Conservation (phyloP, 1,284 basidiomycete genomes). For the Athelia psychrophila region DNA sequence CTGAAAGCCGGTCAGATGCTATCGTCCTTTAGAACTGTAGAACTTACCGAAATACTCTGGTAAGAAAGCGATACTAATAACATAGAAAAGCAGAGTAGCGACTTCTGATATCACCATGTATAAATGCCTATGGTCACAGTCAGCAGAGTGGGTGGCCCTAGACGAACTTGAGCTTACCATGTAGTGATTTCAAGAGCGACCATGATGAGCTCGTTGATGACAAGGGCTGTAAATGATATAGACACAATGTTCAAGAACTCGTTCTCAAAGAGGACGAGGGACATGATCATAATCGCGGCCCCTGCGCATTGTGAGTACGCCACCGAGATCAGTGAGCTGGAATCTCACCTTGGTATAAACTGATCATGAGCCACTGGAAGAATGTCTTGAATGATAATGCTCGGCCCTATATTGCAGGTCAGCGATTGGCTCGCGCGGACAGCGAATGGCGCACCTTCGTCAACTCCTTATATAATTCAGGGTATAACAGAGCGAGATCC, state of each 20-base stretch:
- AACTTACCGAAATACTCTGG: slow-evolving; percentile 94
- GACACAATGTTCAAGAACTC: slow-evolving; percentile 98
- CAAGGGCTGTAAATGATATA: slow-evolving; percentile 95
- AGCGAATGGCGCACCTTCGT: slow-evolving; percentile 67
- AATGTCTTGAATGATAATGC: slow-evolving; percentile 95
- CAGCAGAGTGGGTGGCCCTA: slow-evolving; percentile 2
- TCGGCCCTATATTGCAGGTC: slow-evolving; percentile 62
- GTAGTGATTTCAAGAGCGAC: slow-evolving; percentile 97
- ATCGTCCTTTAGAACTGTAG: neutral
- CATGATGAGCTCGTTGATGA: slow-evolving; percentile 99
- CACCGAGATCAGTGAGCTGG: neutral
- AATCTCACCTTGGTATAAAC: slow-evolving; percentile 87
- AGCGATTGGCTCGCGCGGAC: neutral
- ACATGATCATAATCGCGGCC: slow-evolving; percentile 98
- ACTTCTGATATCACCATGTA: slow-evolving; percentile 97
- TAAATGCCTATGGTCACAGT: slow-evolving; percentile 66
- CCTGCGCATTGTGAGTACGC: slow-evolving; percentile 41
- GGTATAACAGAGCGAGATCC: slow-evolving; percentile 93
- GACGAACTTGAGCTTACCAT: slow-evolving; percentile 55
- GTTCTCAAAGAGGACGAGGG: slow-evolving; percentile 93
- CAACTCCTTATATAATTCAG: slow-evolving; percentile 96
- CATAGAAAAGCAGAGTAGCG: slow-evolving; percentile 86
- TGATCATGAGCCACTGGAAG: slow-evolving; percentile 98
- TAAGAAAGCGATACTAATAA: slow-evolving; percentile 89
- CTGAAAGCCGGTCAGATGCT: slow-evolving; percentile 36